Evolutionary conservation across 257 asterid genomes (phyloP).

Genomic region (Fraxinus americana): DNA sequence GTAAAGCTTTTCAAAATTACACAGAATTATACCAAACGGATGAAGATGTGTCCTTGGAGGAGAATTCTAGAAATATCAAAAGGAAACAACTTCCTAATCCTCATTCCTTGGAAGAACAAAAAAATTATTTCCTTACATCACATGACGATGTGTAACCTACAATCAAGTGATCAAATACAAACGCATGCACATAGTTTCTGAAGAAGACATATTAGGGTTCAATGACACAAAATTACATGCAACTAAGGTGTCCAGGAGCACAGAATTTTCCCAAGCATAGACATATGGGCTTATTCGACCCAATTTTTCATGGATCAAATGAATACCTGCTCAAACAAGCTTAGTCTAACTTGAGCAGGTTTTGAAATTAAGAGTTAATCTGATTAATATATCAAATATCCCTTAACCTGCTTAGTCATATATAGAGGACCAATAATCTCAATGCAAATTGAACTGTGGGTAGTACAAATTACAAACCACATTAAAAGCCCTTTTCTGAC

Average conservation of each 20-base stretch:
- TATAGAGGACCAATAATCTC: not conserved
- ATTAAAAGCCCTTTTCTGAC: not conserved
- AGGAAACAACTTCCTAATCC: not conserved
- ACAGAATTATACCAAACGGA: constrained; percentile 7
- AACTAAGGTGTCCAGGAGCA: not conserved
- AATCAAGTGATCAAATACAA: constrained; percentile 7
- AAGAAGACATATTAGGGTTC: constrained; percentile 1
- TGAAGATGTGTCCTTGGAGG: not conserved
- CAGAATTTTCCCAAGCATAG: not conserved
- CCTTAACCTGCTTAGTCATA: not conserved
- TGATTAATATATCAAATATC: not conserved
- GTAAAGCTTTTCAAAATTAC: not conserved
- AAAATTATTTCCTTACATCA: not conserved
- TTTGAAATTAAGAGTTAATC: not conserved
- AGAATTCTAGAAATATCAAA: not conserved
- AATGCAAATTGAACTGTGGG: not conserved
- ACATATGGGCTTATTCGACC: not conserved
- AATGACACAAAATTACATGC: not conserved
- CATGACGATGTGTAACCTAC: not conserved
- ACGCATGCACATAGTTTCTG: not conserved
- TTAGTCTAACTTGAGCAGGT: not conserved
- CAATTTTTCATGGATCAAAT: not conserved
- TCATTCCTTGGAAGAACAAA: not conserved
- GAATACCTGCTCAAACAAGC: not conserved
- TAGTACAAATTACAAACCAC: not conserved